Evolutionary conservation across 495 filamentous ascomycete genomes (phyloP), one percentile per base, ranked within the genome.

Genomic region (Penicillium coffeae): DNA sequence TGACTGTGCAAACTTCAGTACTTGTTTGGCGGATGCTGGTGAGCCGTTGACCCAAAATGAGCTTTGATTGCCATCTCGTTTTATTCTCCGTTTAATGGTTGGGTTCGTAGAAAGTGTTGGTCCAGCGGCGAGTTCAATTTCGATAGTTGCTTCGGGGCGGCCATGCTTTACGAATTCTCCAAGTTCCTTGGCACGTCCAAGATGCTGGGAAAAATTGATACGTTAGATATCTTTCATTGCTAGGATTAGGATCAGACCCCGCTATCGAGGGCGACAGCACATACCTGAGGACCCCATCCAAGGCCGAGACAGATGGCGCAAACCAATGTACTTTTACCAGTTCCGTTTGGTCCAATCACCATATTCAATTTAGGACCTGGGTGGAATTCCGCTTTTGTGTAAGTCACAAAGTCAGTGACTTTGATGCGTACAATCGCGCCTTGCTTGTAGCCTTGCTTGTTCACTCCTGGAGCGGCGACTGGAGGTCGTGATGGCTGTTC

Each of bases 291-390:
- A 3, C 80, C 76, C 77, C 83, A 96, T 27, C 93, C 93, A 21
- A 99, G 69, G 6, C 93, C 93, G 10, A 99, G 68, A 68, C 94
- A 97, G 51, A 99, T 95, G 21, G 94, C 93, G 68, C 93, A 97
- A 21, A 99, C 93, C 22, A 99, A 79, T 0, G 94, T 95, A 73
- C 90, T 96, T 64, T 99, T 99, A 37, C 93, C 93, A 0, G 93
- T 96, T 37, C 93, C 93, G 61, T 99, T 99, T 8, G 93, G 93
- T 0, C 93, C 93, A 56, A 99, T 96, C 47, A 99, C 83, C 94
- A 99, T 97, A 62, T 99, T 99, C 57, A 99, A 64, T 56, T 87
- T 93, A 10, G 94, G 91, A 0, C 93, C 93, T 3, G 88, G 89
- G 41, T 81, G 80, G 66, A 96, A 95, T 53, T 93, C 89, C 42